These are phyloP conservation scores for Yamagishiella unicocca DNA, from an alignment of 139 green algal species.

Conservation along the genomic window DNA sequence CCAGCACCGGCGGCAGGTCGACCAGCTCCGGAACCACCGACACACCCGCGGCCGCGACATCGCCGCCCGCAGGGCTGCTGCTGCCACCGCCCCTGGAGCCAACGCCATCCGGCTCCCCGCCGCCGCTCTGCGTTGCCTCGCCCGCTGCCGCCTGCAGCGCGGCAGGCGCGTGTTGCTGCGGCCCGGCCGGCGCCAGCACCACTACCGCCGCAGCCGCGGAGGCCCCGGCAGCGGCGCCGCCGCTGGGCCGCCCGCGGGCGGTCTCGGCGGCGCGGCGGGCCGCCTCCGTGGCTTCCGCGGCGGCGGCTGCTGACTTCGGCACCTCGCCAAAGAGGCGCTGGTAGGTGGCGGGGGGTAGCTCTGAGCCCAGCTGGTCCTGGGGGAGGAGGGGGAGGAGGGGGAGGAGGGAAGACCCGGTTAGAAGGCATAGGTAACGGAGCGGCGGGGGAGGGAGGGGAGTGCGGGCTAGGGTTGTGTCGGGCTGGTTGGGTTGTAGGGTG, in stretches of 20 bases:
- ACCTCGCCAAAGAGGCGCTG: constrained; percentile 19
- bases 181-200: not conserved
- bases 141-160: not conserved
- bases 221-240: not conserved
- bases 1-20: too few species aligned
- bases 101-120: constrained; percentile 5
- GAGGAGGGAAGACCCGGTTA: not conserved
- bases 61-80: not conserved
- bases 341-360: constrained; percentile 28
- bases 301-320: not conserved
- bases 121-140: not conserved
- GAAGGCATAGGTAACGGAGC: too few species aligned
- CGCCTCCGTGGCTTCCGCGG: not conserved
- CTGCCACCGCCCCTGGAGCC: not conserved
- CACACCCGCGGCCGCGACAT: too few species aligned
- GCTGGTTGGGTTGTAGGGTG: too few species aligned
- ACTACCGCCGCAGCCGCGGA: not conserved
- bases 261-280: not conserved
- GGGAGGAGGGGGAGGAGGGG: not conserved
- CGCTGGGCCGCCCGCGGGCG: too few species aligned
- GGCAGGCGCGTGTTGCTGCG: not conserved
- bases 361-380: constrained; percentile 29
- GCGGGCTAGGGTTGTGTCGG: too few species aligned
- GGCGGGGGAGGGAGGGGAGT: too few species aligned
- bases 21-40: too few species aligned